Conservation (phyloP, 2,329 filamentous ascomycete species). For the Malbranchea cinnamomea region DNA sequence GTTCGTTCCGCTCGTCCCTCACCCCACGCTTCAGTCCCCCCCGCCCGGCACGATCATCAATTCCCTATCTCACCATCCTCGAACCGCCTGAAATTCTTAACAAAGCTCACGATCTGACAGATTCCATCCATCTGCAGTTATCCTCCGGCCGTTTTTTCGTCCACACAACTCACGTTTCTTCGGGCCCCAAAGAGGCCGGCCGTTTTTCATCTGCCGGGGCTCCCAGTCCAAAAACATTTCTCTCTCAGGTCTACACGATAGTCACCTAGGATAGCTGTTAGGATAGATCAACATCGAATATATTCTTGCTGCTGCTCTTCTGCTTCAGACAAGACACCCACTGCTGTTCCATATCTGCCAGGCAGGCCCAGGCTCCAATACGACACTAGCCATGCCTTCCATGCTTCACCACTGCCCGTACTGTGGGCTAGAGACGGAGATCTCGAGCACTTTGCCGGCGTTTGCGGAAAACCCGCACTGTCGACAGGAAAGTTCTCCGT, state of each 20-base stretch:
- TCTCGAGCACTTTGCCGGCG: conserved; percentile 5
- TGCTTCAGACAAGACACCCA: conserved; percentile 7
- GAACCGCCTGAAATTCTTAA: too few relatives aligned
- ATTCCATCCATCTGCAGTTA: too few relatives aligned
- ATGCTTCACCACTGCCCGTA: conserved; percentile 8
- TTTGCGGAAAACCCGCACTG: conserved; percentile 9
- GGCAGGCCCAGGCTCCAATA: too few relatives aligned
- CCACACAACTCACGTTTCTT: neutral
- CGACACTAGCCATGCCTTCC: conserved; percentile 7
- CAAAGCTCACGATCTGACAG: too few relatives aligned
- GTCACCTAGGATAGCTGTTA: conserved; percentile 8
- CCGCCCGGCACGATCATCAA: too few relatives aligned
- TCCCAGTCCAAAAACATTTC: neutral
- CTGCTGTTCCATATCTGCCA: neutral
- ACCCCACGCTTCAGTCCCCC: too few relatives aligned
- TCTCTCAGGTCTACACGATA: conserved; percentile 5
- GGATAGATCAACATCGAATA: conserved; percentile 8
- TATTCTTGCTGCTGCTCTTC: conserved; percentile 9
- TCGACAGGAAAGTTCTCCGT: conserved; percentile 5
- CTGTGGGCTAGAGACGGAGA: conserved; percentile 8
- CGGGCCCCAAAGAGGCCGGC: conserved; percentile 1
- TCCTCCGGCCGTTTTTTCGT: too few relatives aligned
- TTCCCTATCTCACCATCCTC: too few relatives aligned
- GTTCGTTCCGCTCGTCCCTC: too few relatives aligned
- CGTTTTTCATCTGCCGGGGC: neutral